phyloP scores from a whole-genome alignment of 2,329 filamentous ascomycete genomes.

The Immersiporthe knoxdaviesiana region DNA sequence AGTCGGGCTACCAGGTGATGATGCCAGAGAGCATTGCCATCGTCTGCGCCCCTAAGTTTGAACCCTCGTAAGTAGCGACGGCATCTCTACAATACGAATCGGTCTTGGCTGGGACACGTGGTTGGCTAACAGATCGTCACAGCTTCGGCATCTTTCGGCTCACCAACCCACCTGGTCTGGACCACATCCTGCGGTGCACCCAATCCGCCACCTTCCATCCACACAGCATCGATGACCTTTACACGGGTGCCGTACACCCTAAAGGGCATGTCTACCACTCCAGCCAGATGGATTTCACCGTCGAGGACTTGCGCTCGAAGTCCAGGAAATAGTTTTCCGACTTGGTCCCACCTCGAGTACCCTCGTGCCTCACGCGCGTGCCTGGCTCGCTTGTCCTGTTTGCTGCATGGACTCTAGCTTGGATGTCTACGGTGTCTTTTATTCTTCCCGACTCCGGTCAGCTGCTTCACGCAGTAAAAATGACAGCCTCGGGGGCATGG shows the following conservation, averaged over 20 bases:
- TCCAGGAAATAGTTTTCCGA: slow-evolving; percentile 5
- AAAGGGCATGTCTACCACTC: slow-evolving; percentile 72
- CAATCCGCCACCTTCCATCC: slow-evolving; percentile 85
- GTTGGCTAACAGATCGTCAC: not conserved
- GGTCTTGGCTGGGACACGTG: not conserved
- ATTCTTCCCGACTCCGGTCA: not conserved
- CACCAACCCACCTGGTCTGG: slow-evolving; percentile 88
- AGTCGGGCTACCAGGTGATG: slow-evolving; percentile 94
- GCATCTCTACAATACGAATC: not conserved
- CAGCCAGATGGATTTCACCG: slow-evolving; percentile 63
- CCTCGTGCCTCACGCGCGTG: not conserved
- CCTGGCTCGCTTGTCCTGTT: not conserved
- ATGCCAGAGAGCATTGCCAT: slow-evolving; percentile 95
- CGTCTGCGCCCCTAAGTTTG: slow-evolving; percentile 85
- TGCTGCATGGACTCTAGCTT: not conserved
- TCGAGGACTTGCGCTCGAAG: slow-evolving; percentile 53
- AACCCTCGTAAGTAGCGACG: slow-evolving; percentile 65
- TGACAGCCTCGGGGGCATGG: not conserved
- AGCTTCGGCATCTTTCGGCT: slow-evolving; percentile 92
- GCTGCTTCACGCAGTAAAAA: not conserved
- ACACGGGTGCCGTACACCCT: slow-evolving; percentile 72
- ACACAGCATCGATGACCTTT: slow-evolving; percentile 68
- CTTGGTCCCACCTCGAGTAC: not conserved
- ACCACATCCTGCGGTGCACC: slow-evolving; percentile 79
- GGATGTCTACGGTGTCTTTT: not conserved